Evolutionary conservation across 495 filamentous ascomycete species (phyloP).

Genomic region (Penicillium lividum): DNA sequence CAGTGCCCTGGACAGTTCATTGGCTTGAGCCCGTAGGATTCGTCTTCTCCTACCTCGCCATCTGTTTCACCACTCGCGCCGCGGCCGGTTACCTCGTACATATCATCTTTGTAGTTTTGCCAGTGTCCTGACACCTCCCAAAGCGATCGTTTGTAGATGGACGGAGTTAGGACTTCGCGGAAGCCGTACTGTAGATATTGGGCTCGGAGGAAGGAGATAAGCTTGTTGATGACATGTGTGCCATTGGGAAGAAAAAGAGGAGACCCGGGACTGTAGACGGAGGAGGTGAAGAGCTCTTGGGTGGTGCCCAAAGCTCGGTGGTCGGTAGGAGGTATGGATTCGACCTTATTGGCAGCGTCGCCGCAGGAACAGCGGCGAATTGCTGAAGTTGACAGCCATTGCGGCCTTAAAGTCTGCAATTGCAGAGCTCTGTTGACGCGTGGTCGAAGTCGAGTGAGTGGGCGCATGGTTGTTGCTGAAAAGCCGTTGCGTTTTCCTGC

Average conservation of each 20-base stretch:
- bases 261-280: constrained; percentile 80
- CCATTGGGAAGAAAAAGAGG: constrained; percentile 87
- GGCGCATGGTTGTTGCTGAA: constrained; percentile 31
- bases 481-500: constrained; percentile 17
- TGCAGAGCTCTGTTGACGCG: constrained; percentile 9
- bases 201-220: constrained; percentile 78
- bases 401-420: constrained; percentile 16
- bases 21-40: constrained; percentile 88
- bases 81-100: constrained; percentile 81
- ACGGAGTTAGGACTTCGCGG: constrained; percentile 88
- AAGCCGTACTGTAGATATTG: constrained; percentile 90
- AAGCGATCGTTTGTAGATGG: constrained; percentile 87
- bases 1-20: constrained; percentile 99
- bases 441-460: constrained; percentile 25
- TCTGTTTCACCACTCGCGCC: constrained; percentile 50
- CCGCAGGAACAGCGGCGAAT: constrained; percentile 42
- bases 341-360: constrained; percentile 28
- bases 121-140: constrained; percentile 91
- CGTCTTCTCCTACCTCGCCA: constrained; percentile 58
- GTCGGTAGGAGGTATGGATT: constrained; percentile 45
- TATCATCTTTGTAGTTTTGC: constrained; percentile 92
- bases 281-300: constrained; percentile 78
- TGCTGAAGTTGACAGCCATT: constrained; percentile 38
- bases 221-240: constrained; percentile 82
- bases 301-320: constrained; percentile 70